Percentiles rank a stretch among this genome's conserved stretches.
Conservation (phyloP, 805 yeast genomes). For the Candida incommunis region DNA sequence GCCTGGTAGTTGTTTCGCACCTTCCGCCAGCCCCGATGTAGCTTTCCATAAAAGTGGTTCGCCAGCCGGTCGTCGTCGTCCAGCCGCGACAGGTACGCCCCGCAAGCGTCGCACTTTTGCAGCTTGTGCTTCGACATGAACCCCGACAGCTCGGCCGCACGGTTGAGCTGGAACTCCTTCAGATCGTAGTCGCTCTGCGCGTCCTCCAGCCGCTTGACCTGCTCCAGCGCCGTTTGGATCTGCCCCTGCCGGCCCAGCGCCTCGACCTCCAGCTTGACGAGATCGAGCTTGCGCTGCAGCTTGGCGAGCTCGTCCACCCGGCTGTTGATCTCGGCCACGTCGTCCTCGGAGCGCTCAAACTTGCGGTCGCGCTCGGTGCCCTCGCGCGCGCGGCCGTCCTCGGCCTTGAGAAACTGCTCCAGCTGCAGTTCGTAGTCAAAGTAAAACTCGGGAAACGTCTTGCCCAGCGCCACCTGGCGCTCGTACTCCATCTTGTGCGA, state of each 20-base stretch:
- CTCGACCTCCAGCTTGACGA: constrained; percentile 31
- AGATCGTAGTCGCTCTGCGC: constrained; percentile 6
- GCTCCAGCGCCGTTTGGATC: constrained; percentile 25
- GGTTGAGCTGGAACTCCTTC: constrained; percentile 1
- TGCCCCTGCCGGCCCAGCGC: constrained; percentile 8
- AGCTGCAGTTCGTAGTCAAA: constrained; percentile 32
- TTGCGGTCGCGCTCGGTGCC: constrained; percentile 39
- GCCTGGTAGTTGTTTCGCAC: constrained; percentile 33
- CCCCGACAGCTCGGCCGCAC: constrained; percentile 24
- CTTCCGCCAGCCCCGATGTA: constrained; percentile 67
- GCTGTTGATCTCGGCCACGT: constrained; percentile 31
- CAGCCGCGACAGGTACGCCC: constrained; percentile 70
- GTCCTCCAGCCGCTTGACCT: constrained; percentile 3
- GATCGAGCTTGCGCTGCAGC: constrained; percentile 30
- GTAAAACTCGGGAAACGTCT: constrained; percentile 32
- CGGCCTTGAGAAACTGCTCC: constrained; percentile 46
- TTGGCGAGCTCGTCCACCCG: constrained; percentile 12
- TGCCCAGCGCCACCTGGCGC: constrained; percentile 24
- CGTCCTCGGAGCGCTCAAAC: constrained; percentile 63
- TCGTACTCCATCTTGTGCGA: constrained; percentile 55
- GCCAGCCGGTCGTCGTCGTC: constrained; percentile 82
- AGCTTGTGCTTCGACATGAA: constrained; percentile 80
- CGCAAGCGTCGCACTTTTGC: constrained; percentile 83
- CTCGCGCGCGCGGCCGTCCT: constrained; percentile 46
- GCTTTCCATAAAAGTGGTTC: constrained; percentile 78